These are phyloP conservation scores for Monosporascus sp. DNA, from an alignment of 2,329 filamentous ascomycete genomes.

Conservation along the genomic window DNA sequence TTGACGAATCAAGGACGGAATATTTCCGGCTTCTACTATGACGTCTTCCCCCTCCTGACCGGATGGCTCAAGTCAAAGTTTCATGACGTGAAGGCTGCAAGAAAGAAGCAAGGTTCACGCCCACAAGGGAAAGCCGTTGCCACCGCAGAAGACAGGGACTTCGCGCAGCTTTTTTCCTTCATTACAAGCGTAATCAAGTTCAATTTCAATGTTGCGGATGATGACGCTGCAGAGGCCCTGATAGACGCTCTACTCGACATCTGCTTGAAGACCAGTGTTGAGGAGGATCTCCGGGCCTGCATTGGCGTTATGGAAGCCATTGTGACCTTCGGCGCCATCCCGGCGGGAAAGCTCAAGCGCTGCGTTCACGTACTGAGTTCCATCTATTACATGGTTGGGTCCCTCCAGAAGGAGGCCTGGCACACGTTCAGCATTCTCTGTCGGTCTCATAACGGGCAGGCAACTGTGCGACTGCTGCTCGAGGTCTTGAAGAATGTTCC, in stretches of 20 bases:
- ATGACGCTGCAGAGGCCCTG: slow-evolving; percentile 54
- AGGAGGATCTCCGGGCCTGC: slow-evolving; percentile 61
- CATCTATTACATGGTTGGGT: slow-evolving; percentile 61
- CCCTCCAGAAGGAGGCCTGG: slow-evolving; percentile 61
- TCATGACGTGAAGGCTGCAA: slow-evolving; percentile 44
- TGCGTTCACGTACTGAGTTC: slow-evolving; percentile 69
- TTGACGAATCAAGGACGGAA: slow-evolving; percentile 58
- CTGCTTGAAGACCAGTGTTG: slow-evolving; percentile 60
- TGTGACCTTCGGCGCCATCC: slow-evolving; percentile 67
- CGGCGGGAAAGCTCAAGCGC: slow-evolving; percentile 53
- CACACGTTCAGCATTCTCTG: slow-evolving; percentile 65
- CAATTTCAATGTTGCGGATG: slow-evolving; percentile 64
- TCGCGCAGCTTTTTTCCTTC: slow-evolving; percentile 60
- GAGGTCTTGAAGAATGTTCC: slow-evolving; percentile 52
- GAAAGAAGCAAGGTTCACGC: slow-evolving; percentile 44
- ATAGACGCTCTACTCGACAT: slow-evolving; percentile 61
- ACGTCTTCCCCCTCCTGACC: slow-evolving; percentile 57
- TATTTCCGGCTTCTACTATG: slow-evolving; percentile 62
- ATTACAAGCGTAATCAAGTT: slow-evolving; percentile 68
- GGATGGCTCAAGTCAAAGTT: slow-evolving; percentile 56
- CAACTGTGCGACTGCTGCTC: slow-evolving; percentile 60
- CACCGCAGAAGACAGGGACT: slow-evolving; percentile 54
- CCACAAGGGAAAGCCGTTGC: slow-evolving; percentile 36
- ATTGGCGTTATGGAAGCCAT: slow-evolving; percentile 65
- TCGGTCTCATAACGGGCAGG: slow-evolving; percentile 68